A percentile compares a stretch with the other conserved stretches of the same genome.
Conservation (phyloP, 2,329 filamentous ascomycete genomes). For the Monilinia vaccinii-corymbosi region DNA sequence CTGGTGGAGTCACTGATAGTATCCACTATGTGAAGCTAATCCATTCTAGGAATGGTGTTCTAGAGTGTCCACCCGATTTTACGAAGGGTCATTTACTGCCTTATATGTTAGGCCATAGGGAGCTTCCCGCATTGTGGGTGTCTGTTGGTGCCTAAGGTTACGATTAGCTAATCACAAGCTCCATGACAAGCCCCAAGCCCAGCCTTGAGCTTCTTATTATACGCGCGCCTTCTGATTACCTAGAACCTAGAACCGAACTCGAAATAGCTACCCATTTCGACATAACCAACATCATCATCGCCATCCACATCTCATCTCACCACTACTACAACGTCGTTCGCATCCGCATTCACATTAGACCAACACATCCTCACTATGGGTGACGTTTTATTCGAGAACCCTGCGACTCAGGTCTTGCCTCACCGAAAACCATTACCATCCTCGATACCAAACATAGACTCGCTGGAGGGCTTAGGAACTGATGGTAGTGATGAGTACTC, state of each 20-base stretch:
- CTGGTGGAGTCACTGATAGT: not conserved
- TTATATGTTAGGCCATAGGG: not conserved
- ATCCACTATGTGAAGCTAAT: not conserved
- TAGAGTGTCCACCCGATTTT: not conserved
- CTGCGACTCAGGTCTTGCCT: slow-evolving; percentile 61
- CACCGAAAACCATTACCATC: slow-evolving; percentile 74
- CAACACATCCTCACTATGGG: slow-evolving; percentile 52
- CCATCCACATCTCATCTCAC: not conserved
- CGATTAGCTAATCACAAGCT: not conserved
- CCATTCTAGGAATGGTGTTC: not conserved
- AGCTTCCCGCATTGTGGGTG: no score
- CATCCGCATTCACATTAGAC: not conserved
- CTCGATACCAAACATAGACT: slow-evolving; percentile 82
- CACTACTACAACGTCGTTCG: no score
- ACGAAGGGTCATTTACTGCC: not conserved
- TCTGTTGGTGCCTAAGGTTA: accelerated
- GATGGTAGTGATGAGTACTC: slow-evolving; percentile 91
- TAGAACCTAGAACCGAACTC: not conserved
- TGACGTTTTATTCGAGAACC: slow-evolving; percentile 77
- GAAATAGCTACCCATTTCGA: no score
- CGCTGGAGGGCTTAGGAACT: slow-evolving; percentile 71
- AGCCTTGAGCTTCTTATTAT: not conserved
- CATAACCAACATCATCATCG: not conserved
- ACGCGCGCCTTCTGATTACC: slow-evolving; percentile 11
- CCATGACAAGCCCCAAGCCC: not conserved